Base-by-base conservation (phyloP, 352 stramenopile species). In the Phytophthora vignae region DNA sequence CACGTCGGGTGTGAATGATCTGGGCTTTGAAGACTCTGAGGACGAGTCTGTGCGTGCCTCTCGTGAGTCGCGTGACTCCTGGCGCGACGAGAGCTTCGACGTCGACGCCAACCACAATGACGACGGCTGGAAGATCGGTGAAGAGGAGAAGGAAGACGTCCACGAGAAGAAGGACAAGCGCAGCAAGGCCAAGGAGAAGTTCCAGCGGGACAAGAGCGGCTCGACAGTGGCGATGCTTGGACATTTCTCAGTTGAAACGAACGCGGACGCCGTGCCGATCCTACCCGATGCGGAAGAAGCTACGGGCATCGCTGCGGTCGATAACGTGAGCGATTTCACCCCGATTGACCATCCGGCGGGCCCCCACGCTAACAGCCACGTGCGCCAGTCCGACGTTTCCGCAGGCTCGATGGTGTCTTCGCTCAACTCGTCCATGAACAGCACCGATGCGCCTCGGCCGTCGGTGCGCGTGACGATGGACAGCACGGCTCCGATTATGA, bases 401-500 rank as follows among this genome's bases (percentile, higher is more conserved):
- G 55, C 55, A 49, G 63, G 55, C 12, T 82, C 78, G 7, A 70
- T 77, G 17, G 69, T 74, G 19, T 81, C 71, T 46, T 81, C 66
- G 6, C 27, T 72, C 27, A 77, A 70, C 46, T 80, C 74, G 14
- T 78, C 74, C 1, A 79, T 81, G 54, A 81, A 83, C 67, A 75
- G 80, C 14, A 77, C 81, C 8, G 74, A 84, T 40, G 50, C 79
- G 6, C 83, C 87, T 38, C 84, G 83, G 33, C 84, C 83, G 21
- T 92, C 84, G 17, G 84, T 94, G 29, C 84, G 83, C 57, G 73
- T 94, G 65, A 91, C 85, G 14, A 91, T 91, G 76, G 85, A 93
- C 64, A 83, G 78, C 61, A 85, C 81, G 27, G 75, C 81, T 15
- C 84, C 85, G 14, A 81, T 94, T 65, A 90, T 91, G 79, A 85